Conservation (phyloP, 2,329 filamentous ascomycete genomes). For the Phaeoacremonium minimum region DNA sequence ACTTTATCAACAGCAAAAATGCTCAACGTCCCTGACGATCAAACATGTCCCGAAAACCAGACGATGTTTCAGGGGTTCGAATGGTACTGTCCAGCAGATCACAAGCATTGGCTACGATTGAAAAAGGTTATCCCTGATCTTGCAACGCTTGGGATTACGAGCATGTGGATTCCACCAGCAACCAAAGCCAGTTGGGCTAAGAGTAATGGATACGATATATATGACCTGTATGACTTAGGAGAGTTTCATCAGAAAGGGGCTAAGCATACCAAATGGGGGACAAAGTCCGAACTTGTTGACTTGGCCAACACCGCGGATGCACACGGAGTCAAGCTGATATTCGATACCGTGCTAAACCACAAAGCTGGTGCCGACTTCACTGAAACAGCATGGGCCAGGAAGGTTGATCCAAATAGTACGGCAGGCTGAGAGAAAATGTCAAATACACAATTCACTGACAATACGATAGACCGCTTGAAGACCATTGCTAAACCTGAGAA, state of each 20-base stretch:
- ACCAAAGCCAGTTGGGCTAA: constrained; percentile 60
- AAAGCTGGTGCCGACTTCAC: constrained; percentile 64
- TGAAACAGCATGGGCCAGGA: constrained; percentile 54
- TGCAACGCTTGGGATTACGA: constrained; percentile 55
- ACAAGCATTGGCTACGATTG: constrained; percentile 58
- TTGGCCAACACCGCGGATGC: constrained; percentile 46
- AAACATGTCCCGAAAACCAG: constrained; percentile 25
- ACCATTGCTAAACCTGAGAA: constrained; percentile 51
- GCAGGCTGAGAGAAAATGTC: constrained; percentile 12
- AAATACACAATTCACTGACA: background rate
- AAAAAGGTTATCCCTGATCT: constrained; percentile 45
- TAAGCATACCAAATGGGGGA: constrained; percentile 64
- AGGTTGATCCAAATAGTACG: constrained; percentile 47
- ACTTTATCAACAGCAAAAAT: too few relatives aligned
- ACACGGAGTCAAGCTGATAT: constrained; percentile 54
- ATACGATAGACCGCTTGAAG: constrained; percentile 43
- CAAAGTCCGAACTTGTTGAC: constrained; percentile 53
- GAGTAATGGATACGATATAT: constrained; percentile 66
- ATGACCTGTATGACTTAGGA: constrained; percentile 64
- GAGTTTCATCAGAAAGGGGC: constrained; percentile 69
- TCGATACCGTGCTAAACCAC: constrained; percentile 70
- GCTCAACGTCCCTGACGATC: background rate
- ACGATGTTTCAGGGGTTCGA: constrained; percentile 67
- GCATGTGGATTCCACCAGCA: constrained; percentile 66
- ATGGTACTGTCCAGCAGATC: constrained; percentile 63